These are phyloP conservation scores for Angophora floribunda DNA, from an alignment of 345 rosid species.

Conservation along the genomic window DNA sequence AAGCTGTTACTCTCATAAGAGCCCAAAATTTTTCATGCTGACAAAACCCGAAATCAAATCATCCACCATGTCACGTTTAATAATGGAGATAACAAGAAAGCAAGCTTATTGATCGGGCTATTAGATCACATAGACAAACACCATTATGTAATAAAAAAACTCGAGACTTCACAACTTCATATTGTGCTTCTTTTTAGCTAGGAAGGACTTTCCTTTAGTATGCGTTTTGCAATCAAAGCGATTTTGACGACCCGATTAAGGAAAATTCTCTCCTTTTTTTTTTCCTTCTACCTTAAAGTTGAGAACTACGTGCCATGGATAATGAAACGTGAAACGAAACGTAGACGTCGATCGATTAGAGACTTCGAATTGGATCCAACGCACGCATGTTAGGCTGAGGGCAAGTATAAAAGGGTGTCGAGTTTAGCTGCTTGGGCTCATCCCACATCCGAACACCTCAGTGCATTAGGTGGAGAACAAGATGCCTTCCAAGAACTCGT, in stretches of 20 bases:
- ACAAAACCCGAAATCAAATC: background rate
- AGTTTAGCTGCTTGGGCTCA: background rate
- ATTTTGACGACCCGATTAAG: background rate
- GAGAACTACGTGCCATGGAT: background rate
- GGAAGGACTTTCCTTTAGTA: background rate
- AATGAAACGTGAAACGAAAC: background rate
- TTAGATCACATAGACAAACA: background rate
- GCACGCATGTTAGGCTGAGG: background rate
- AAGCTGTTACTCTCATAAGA: too few species aligned
- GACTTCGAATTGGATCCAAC: background rate
- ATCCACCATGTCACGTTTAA: background rate
- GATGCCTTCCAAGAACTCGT: slow-evolving; percentile 6
- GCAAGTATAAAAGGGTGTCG: background rate
- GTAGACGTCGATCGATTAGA: background rate
- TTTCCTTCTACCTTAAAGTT: background rate
- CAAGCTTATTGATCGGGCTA: background rate
- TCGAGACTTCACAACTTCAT: background rate
- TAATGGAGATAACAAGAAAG: background rate
- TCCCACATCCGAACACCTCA: background rate
- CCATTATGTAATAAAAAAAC: background rate
- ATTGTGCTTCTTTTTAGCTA: background rate
- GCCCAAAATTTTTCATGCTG: too few species aligned
- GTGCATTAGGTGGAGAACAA: background rate
- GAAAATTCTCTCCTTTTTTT: background rate
- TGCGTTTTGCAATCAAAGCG: background rate